Base-by-base conservation (phyloP, 352 stramenopile genomes). In the Phytophthora pini region DNA sequence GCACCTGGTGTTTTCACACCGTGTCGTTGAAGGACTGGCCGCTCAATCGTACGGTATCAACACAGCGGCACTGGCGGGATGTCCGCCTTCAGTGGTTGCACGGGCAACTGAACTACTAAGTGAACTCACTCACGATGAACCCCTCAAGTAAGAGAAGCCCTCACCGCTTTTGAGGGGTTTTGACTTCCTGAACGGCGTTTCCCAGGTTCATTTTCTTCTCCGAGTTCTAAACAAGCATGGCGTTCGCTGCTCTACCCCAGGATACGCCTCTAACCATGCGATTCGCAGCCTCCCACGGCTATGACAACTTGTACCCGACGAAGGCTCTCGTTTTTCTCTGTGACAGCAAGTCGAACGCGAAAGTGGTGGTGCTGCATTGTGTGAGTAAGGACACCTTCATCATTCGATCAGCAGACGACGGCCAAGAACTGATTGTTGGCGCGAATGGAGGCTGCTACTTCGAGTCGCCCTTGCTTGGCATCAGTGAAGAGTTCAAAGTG, bases 41-140 rank as follows among this genome's bases (percentile, higher is more conserved):
- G 31, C 74, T 5, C 74, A 90, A 11, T 96, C 88, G 20, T 94
- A 94, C 38, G 88, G 88, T 0, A 76, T 96, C 48, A 79, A 95
- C 44, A 93, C 85, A 1, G 88, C 88, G 0, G 72, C 82, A 1
- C 59, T 94, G 5, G 88, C 88, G n/a, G 86, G 85, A 0, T 92
- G 82, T 44, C 80, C 85, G 2, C 52, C 64, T 3, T 27, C 61
- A 5, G 81, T 93, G 8, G 43, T 90, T 36, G 29, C 70, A 9
- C 75, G 85, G 4, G 85, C 85, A 6, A 77, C 67, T 0, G 70
- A 92, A 51, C 58, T 88, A 36, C 49, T 90, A 6, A 11, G 52
- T 9, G 20, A 74, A 41, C 60, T 88, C n/a, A 76, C 59, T 17
- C n/a, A 49, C 10, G 31, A 36, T 36, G 31, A 36, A 36, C 8